Evolutionary conservation across 2,329 filamentous ascomycete species (phyloP).

Genomic region (Septoria petroselini): DNA sequence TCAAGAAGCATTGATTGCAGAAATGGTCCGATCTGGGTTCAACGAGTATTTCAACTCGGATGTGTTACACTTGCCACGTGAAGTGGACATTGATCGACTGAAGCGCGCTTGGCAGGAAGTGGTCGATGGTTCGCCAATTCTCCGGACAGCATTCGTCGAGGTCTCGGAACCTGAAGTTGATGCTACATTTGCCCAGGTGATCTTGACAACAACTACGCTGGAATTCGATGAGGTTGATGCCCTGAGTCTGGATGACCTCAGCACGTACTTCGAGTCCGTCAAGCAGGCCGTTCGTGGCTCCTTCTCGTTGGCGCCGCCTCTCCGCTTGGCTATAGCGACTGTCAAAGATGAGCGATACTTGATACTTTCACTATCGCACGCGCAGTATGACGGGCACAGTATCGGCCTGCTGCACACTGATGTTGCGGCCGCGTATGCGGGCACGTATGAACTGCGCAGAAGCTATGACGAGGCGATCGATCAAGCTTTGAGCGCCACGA

Average conservation of each 20-base stretch:
- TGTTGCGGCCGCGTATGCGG: conserved; percentile 61
- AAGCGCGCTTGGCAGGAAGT: conserved; percentile 61
- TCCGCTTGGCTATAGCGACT: conserved; percentile 41
- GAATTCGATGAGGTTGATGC: conserved; percentile 38
- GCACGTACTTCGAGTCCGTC: conserved; percentile 35
- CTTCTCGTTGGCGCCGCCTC: conserved; percentile 29
- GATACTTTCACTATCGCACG: conserved; percentile 75
- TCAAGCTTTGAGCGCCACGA: conserved; percentile 50
- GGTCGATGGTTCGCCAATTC: conserved; percentile 61
- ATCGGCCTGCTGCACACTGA: conserved; percentile 70
- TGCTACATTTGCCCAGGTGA: conserved; percentile 56
- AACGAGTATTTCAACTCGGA: conserved; percentile 83
- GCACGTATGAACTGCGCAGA: conserved; percentile 40
- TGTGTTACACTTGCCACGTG: conserved; percentile 58
- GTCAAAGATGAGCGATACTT: conserved; percentile 42
- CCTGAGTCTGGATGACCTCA: conserved; percentile 32
- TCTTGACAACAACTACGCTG: conserved; percentile 40
- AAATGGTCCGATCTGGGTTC: conserved; percentile 74
- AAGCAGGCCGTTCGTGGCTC: conserved; percentile 41
- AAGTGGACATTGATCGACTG: conserved; percentile 57
- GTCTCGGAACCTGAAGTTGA: conserved; percentile 60
- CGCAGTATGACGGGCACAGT: conserved; percentile 87
- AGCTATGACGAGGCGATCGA: conserved; percentile 56
- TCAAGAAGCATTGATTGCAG: conserved; percentile 81
- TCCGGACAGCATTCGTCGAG: conserved; percentile 70